Conservation (phyloP, 116 monocot species). For the Zostera marina region DNA sequence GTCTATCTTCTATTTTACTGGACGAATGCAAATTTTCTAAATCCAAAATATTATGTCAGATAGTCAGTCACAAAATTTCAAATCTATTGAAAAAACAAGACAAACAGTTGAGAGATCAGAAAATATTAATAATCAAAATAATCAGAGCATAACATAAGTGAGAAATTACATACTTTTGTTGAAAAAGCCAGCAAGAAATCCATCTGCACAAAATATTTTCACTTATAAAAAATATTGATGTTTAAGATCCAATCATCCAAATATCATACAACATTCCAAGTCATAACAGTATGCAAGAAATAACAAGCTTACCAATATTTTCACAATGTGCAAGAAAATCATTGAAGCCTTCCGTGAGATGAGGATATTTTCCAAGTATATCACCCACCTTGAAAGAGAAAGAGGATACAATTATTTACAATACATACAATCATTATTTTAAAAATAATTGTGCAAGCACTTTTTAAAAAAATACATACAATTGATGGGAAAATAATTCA, state of each 20-base stretch:
- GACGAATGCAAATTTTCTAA: conserved; percentile 43
- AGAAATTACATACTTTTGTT: conserved; percentile 72
- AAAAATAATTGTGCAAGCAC: no score
- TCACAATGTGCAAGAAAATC: conserved; percentile 70
- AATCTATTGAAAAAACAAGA: not conserved
- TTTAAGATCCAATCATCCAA: not conserved
- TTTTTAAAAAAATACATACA: not conserved
- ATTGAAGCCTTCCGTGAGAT: conserved; percentile 80
- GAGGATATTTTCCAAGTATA: conserved; percentile 66
- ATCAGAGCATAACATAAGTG: not conserved
- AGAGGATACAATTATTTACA: conserved; percentile 1
- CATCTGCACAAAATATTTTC: conserved; percentile 52
- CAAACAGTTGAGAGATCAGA: not conserved
- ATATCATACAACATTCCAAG: conserved; percentile 4
- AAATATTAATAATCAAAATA: not conserved
- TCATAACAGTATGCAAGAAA: not conserved
- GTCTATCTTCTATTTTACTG: conserved; percentile 66
- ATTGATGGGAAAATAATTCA: not conserved
- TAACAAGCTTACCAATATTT: conserved; percentile 44
- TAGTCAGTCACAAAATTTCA: conserved; percentile 7
- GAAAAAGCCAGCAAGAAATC: conserved; percentile 71
- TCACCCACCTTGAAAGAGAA: conserved; percentile 44
- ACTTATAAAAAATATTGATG: conserved; percentile 7
- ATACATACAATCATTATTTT: not conserved
- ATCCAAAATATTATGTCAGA: conserved; percentile 19